phyloP scores from a whole-genome alignment of 176 grass and related monocot genomes.

The Oryza officinalis region DNA sequence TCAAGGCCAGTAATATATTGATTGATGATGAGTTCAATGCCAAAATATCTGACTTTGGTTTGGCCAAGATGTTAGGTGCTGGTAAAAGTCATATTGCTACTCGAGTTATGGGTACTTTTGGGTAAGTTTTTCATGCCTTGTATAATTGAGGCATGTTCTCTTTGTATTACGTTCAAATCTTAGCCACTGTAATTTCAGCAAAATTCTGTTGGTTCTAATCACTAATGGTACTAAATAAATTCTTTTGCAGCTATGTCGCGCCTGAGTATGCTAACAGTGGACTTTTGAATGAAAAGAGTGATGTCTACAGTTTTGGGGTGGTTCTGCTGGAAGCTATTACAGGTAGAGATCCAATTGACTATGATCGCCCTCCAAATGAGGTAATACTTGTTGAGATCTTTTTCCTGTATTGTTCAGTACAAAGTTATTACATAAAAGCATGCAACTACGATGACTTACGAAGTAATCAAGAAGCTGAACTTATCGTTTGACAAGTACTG shows the following conservation, averaged over 20 bases:
- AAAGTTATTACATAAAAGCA: not conserved
- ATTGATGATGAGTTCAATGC: slow-evolving; percentile 96
- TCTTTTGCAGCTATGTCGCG: slow-evolving; percentile 72
- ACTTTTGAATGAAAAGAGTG: slow-evolving; percentile 97
- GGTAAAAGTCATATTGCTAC: slow-evolving; percentile 98
- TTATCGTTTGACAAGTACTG: not conserved
- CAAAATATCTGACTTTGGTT: slow-evolving; percentile 95
- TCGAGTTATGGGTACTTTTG: slow-evolving; percentile 99
- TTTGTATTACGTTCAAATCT: slow-evolving; percentile 19
- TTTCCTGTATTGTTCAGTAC: not conserved
- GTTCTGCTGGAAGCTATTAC: slow-evolving; percentile 97
- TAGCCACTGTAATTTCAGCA: not conserved
- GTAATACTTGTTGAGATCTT: slow-evolving; percentile 44
- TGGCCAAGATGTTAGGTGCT: slow-evolving; percentile 96
- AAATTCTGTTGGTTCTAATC: not conserved
- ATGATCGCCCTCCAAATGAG: slow-evolving; percentile 81
- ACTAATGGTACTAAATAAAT: slow-evolving; percentile 19
- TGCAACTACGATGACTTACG: not conserved
- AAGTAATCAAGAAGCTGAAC: not conserved
- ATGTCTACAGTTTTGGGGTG: slow-evolving; percentile 98
- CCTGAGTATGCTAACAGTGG: slow-evolving; percentile 98
- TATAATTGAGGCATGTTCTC: slow-evolving; percentile 9
- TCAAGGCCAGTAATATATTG: slow-evolving; percentile 90
- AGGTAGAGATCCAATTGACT: slow-evolving; percentile 93
- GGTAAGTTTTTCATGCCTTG: slow-evolving; percentile 51